A percentile compares a stretch with the other conserved stretches of the same genome.
Evolutionary conservation across 345 rosid species (phyloP).

Genomic region (Excoecaria cochinchinensis): DNA sequence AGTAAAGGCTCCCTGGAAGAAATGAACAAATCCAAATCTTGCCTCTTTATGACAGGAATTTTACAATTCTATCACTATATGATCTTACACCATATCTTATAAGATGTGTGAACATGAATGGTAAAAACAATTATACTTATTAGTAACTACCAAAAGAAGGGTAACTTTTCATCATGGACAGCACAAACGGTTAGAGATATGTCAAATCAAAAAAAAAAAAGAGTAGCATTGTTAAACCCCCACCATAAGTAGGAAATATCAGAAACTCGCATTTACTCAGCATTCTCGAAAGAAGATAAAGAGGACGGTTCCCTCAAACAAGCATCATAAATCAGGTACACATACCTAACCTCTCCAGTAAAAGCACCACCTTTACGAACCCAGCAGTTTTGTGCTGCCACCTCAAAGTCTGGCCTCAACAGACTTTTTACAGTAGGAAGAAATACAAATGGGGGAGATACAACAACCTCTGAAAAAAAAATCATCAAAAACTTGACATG

Average conservation of each 20-base stretch:
- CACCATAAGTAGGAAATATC: neutral
- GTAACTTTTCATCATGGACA: neutral
- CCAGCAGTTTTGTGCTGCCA: conserved; percentile 75
- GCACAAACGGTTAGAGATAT: neutral
- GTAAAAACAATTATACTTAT: neutral
- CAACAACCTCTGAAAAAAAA: conserved; percentile 58
- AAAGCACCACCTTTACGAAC: conserved; percentile 70
- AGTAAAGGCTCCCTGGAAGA: neutral
- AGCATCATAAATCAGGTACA: neutral
- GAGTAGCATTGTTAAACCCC: neutral
- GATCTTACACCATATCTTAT: neutral
- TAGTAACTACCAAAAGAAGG: neutral
- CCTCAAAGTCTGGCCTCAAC: conserved; percentile 54
- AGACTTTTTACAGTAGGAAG: conserved; percentile 47
- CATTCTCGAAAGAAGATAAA: neutral
- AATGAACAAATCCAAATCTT: neutral
- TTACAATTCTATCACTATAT: neutral
- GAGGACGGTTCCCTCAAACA: neutral
- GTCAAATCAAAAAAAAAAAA: too few relatives aligned
- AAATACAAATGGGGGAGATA: conserved; percentile 71
- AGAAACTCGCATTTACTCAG: neutral
- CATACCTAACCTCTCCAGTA: conserved; percentile 70
- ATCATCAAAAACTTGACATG: neutral
- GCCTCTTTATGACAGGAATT: neutral
- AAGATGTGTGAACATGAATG: neutral